Conservation (phyloP, 1,284 basidiomycete species). For the Anthracocystis panici-leucophaei region DNA sequence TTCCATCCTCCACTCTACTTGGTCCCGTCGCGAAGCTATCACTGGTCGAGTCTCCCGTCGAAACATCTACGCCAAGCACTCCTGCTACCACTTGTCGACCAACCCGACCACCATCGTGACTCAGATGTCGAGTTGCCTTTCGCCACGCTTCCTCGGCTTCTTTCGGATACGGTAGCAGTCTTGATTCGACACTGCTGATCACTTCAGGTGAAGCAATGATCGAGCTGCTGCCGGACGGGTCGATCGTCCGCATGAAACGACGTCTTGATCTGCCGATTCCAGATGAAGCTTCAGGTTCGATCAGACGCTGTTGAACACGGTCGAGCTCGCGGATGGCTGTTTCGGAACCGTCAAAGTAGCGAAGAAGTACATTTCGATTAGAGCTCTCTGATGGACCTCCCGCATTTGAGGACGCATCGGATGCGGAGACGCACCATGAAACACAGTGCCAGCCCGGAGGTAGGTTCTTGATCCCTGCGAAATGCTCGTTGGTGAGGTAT, state of each 20-base stretch:
- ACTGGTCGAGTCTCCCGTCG: constrained; percentile 16
- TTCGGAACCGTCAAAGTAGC: constrained; percentile 27
- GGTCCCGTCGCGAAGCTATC: constrained; percentile 38
- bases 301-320: constrained; percentile 17
- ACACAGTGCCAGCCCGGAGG: constrained; percentile 49
- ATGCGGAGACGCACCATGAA: constrained; percentile 26
- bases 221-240: background rate
- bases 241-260: constrained; percentile 10
- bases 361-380: constrained; percentile 14
- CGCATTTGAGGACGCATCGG: background rate
- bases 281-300: constrained; percentile 6
- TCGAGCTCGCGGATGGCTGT: constrained; percentile 25
- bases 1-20: background rate
- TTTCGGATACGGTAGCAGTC: constrained; percentile 25
- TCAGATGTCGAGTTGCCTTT: constrained; percentile 21
- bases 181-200: constrained; percentile 22
- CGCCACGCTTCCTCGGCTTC: constrained; percentile 18
- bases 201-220: constrained; percentile 25
- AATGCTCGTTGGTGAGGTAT: constrained; percentile 37
- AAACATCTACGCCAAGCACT: constrained; percentile 26
- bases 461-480: constrained; percentile 40
- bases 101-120: background rate
- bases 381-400: constrained; percentile 1
- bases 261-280: constrained; percentile 11
- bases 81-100: constrained; percentile 29